Evolutionary conservation across 208 protist species (phyloP), one percentile per base, ranked within the genome.

Genomic region (Tritrichomonas foetus): DNA sequence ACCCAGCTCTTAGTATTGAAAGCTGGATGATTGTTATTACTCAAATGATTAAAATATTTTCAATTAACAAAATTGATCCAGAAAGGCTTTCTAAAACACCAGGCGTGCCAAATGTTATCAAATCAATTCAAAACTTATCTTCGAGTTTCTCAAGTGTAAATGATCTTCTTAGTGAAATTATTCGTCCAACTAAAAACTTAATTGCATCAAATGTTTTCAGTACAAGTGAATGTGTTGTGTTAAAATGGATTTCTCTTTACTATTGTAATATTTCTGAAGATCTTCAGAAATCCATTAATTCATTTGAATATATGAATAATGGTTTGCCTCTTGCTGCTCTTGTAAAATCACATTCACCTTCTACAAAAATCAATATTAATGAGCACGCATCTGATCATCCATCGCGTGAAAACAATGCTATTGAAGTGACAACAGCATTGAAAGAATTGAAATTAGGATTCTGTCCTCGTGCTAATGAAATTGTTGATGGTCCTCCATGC

Each of bases 401-500:
- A 55, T 16, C 16, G 8, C 33, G 22, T 27, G 14, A 57, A n/a
- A 20, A 89, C 11, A 53, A 89, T 57, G 78, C 78, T 5, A 53
- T 61, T 57, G 27, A 57, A 53, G 14, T 89, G 20, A 57, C 47
- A 57, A n/a, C 41, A 57, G 25, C 78, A 33, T 47, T 89, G 3
- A 89, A 89, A 39, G 78, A 89, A 39, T 47, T 89, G 8, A 89
- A 89, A 57, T 16, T 89, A 3, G 78, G 41, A 25, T 89, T 89
- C 30, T 89, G 27, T 57, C 78, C 78, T 22, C 25, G 16, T 39
- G 47, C 78, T 39, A 36, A 89, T 57, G 78, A 89, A 89, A 89
- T 89, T 39, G 33, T 47, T n/a, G 9, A 30, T 36, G 78, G 78
- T 39, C 20, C 14, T 33, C 2, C 41, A 33, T 39, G 20, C 2